phyloP scores from a whole-genome alignment of 345 rosid species.

The Citrus unshiu region DNA sequence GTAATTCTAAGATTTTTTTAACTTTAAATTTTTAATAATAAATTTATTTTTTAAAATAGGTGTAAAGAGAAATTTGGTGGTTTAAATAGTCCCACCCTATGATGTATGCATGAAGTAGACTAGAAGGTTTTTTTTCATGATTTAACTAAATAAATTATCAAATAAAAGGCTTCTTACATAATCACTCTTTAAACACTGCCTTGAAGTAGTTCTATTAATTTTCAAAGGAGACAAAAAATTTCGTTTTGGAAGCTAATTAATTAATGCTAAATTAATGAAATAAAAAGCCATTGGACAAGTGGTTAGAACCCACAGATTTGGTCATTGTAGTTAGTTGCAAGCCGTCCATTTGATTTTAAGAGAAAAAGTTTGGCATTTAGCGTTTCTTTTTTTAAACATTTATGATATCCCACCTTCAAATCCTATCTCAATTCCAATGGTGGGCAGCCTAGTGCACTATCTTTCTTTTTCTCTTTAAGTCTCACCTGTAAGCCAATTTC shows the following conservation, averaged over 20 bases:
- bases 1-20: too few species aligned
- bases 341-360: neutral
- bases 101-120: neutral
- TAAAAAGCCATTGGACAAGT: neutral
- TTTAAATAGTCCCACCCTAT: too few species aligned
- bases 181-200: neutral
- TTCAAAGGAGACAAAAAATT: neutral
- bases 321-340: neutral
- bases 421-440: constrained; percentile 7
- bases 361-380: neutral
- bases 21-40: too few species aligned
- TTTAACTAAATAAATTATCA: too few species aligned
- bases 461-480: neutral
- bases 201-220: neutral
- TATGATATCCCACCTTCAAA: neutral
- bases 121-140: too few species aligned
- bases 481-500: constrained; percentile 12
- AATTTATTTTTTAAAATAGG: too few species aligned
- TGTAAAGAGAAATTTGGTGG: too few species aligned
- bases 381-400: neutral
- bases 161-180: neutral
- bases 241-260: neutral
- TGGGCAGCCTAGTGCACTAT: constrained; percentile 24
- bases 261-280: neutral
- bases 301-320: neutral